Percentiles rank a stretch among this genome's conserved stretches.
Conservation (phyloP, 2,329 filamentous ascomycete genomes). For the Aspergillus tamarii region DNA sequence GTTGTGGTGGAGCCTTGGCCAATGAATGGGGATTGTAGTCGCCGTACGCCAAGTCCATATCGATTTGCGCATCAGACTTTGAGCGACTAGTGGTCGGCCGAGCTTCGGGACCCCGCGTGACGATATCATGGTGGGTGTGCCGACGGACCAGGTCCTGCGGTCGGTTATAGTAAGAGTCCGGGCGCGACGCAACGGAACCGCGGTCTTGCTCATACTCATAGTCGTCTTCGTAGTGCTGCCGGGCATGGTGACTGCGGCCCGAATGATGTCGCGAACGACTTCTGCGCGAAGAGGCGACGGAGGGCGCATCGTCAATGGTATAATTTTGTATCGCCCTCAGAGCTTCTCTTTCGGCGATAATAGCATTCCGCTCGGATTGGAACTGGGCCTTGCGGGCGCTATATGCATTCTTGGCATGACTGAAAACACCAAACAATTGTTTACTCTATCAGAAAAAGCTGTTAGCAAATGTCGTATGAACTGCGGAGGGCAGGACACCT, state of each 20-base stretch:
- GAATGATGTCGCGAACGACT: conserved; percentile 41
- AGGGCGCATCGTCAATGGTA: conserved; percentile 51
- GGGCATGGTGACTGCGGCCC: conserved; percentile 28
- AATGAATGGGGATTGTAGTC: conserved; percentile 69
- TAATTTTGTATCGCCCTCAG: conserved; percentile 61
- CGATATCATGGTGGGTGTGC: conserved; percentile 42
- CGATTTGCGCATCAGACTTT: conserved; percentile 56
- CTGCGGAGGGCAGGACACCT: conserved; percentile 43
- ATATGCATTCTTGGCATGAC: conserved; percentile 87
- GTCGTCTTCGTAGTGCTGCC: conserved; percentile 17
- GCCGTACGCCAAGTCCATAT: conserved; percentile 92
- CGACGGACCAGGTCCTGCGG: conserved; percentile 37
- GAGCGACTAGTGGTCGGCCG: conserved; percentile 34
- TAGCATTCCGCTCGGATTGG: conserved; percentile 68
- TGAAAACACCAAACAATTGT: conserved; percentile 86
- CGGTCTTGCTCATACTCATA: conserved; percentile 37
- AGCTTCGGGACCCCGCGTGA: conserved; percentile 26
- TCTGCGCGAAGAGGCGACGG: conserved; percentile 47
- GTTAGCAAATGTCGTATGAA: conserved; percentile 20
- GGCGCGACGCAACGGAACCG: conserved; percentile 27
- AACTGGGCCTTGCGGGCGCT: conserved; percentile 84
- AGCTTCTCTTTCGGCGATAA: conserved; percentile 60
- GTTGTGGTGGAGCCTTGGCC: conserved; percentile 29
- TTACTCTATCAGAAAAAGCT: conserved; percentile 67
- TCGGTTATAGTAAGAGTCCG: conserved; percentile 24